phyloP scores from a whole-genome alignment of 2,329 filamentous ascomycete species.

The Claviceps sorghi region DNA sequence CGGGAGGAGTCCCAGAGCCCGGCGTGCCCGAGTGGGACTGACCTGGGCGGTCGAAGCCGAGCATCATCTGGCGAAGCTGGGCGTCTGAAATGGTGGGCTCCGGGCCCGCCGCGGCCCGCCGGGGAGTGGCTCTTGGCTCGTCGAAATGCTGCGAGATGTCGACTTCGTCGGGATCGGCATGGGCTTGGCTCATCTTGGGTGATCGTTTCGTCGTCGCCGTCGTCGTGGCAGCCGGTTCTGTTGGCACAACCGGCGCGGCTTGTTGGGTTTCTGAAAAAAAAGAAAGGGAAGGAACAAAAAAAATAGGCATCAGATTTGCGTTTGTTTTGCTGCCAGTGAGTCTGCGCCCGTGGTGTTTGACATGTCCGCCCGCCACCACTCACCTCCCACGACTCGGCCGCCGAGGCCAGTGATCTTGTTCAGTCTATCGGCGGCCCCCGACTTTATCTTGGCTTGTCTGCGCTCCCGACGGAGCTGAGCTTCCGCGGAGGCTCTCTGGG shows the following conservation, averaged over 20 bases:
- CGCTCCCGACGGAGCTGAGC: conserved; percentile 65
- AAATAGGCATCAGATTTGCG: not conserved
- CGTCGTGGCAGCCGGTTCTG: not conserved
- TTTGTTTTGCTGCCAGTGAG: not conserved
- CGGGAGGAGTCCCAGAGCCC: conserved; percentile 8
- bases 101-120: conserved; percentile 12
- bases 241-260: not conserved
- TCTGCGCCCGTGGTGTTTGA: not conserved
- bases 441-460: conserved; percentile 63
- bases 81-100: conserved; percentile 34
- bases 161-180: conserved; percentile 58
- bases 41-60: conserved; percentile 33
- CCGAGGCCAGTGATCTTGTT: conserved; percentile 63
- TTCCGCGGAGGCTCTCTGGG: conserved; percentile 44
- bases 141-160: conserved; percentile 68
- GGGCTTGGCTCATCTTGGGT: not conserved
- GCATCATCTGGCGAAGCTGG: conserved; percentile 51
- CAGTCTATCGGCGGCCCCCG: conserved; percentile 53
- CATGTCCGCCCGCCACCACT: not conserved
- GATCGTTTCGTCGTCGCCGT: not conserved
- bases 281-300: too few relatives aligned
- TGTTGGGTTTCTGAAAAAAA: conserved; percentile 2
- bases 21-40: conserved; percentile 11
- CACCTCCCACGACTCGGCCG: conserved; percentile 22
- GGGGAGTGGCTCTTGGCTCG: conserved; percentile 29